Percentiles rank a stretch among this genome's conserved stretches.
Evolutionary conservation across 352 stramenopile species (phyloP).

Genomic region (Globisporangium nunn): DNA sequence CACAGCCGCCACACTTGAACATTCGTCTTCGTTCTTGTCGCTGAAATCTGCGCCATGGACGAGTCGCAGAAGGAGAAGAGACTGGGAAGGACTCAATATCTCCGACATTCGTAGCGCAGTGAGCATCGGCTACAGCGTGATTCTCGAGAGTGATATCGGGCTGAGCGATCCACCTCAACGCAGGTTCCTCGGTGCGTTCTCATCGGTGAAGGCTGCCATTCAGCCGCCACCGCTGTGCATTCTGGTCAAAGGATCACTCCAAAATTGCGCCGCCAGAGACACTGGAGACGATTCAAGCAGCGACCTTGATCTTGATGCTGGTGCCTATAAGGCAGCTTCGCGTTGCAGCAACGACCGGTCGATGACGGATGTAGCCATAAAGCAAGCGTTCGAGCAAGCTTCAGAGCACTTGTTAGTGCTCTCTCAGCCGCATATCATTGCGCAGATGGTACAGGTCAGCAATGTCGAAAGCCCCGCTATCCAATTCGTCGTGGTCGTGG

Average conservation of each 20-base stretch:
- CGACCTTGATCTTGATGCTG: conserved; percentile 1
- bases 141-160: conserved; percentile 73
- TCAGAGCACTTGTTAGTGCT: conserved; percentile 24
- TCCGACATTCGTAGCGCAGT: conserved; percentile 29
- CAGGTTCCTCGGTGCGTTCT: conserved; percentile 51
- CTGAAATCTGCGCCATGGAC: conserved; percentile 3
- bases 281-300: neutral
- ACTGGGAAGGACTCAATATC: conserved; percentile 23
- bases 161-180: conserved; percentile 51
- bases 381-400: conserved; percentile 35
- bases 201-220: conserved; percentile 55
- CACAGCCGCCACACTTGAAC: neutral
- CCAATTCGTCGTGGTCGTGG: conserved; percentile 63
- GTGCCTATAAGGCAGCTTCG: neutral
- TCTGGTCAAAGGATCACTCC: conserved; percentile 39
- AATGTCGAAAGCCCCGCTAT: conserved; percentile 2
- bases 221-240: conserved; percentile 58
- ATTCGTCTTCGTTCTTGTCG: conserved; percentile 10
- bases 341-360: neutral
- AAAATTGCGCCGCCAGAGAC: conserved; percentile 30
- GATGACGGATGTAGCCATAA: conserved; percentile 44
- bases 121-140: conserved; percentile 44
- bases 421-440: conserved; percentile 1
- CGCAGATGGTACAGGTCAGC: conserved; percentile 28
- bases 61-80: neutral